phyloP scores from a whole-genome alignment of 305 asterid species.

The Plantago rigida region DNA sequence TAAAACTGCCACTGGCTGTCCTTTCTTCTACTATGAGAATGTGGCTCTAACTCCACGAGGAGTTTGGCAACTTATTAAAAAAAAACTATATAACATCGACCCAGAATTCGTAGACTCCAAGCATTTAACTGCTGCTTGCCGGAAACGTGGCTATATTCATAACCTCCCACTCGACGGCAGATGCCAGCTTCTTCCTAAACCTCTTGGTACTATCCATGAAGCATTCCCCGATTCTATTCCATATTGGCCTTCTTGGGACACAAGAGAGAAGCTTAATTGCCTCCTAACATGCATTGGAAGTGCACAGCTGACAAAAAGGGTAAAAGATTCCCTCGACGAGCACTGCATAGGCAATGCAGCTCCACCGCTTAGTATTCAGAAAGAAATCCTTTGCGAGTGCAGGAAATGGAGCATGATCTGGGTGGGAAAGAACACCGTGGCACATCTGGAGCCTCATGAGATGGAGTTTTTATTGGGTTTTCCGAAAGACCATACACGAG shows the following conservation, averaged over 20 bases:
- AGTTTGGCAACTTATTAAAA: background rate
- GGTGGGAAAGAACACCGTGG: slow-evolving; percentile 1
- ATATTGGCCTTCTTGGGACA: slow-evolving; percentile 2
- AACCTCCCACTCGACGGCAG: background rate
- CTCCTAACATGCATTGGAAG: slow-evolving; percentile 4
- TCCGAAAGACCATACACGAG: background rate
- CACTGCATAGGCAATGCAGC: background rate
- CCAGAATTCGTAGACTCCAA: slow-evolving; percentile 2
- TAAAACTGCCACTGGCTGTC: background rate
- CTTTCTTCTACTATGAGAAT: slow-evolving; percentile 2
- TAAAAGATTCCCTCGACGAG: background rate
- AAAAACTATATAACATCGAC: background rate
- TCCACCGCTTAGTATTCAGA: background rate
- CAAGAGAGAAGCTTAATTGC: background rate
- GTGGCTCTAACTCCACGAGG: slow-evolving; percentile 2
- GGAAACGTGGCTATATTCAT: slow-evolving; percentile 1
- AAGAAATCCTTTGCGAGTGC: background rate
- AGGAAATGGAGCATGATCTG: slow-evolving; percentile 1
- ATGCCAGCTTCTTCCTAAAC: background rate
- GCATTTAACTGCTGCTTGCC: background rate
- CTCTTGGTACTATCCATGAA: background rate
- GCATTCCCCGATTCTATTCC: background rate
- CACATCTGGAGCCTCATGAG: background rate
- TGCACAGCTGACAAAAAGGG: background rate
- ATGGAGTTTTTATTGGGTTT: slow-evolving; percentile 1